A percentile compares a stretch with the other conserved stretches of the same genome.
Evolutionary conservation across 495 filamentous ascomycete genomes (phyloP).

Genomic region (Astrothelium macrocarpum): DNA sequence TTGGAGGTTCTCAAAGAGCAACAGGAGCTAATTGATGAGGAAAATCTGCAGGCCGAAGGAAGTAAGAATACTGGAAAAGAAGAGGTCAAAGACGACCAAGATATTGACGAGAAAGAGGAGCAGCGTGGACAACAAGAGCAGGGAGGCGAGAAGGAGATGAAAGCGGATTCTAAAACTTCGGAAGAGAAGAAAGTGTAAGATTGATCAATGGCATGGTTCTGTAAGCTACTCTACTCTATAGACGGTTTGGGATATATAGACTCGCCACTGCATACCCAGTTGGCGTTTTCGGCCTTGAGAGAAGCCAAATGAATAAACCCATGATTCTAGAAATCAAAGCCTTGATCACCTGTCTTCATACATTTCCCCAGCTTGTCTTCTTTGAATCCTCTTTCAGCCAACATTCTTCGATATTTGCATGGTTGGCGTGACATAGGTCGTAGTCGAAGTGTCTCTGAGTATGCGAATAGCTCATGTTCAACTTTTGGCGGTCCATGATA

Average conservation of each 20-base stretch:
- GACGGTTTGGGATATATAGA: conserved; percentile 1
- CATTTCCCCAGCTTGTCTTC: too few species aligned
- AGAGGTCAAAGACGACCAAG: conserved; percentile 58
- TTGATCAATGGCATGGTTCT: background rate
- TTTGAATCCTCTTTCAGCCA: too few species aligned
- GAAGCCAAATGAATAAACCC: background rate
- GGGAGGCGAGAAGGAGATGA: background rate
- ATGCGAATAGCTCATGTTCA: too few species aligned
- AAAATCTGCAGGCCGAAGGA: conserved; percentile 80
- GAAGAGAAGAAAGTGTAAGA: background rate
- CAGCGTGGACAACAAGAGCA: background rate
- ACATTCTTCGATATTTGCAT: too few species aligned
- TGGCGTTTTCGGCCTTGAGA: background rate
- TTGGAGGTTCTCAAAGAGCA: conserved; percentile 99
- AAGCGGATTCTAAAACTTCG: background rate
- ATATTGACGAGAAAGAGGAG: conserved; percentile 80
- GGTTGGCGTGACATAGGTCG: too few species aligned
- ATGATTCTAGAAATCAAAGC: background rate
- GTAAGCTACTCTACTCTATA: background rate
- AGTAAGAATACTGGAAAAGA: conserved; percentile 47
- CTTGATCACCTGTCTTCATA: background rate
- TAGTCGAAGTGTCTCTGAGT: too few species aligned
- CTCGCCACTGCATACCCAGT: background rate
- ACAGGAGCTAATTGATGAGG: conserved; percentile 94
- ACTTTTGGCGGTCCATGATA: too few species aligned